Evolutionary conservation across 2,329 filamentous ascomycete species (phyloP).

Genomic region (Fusarium sterilihyphosum): DNA sequence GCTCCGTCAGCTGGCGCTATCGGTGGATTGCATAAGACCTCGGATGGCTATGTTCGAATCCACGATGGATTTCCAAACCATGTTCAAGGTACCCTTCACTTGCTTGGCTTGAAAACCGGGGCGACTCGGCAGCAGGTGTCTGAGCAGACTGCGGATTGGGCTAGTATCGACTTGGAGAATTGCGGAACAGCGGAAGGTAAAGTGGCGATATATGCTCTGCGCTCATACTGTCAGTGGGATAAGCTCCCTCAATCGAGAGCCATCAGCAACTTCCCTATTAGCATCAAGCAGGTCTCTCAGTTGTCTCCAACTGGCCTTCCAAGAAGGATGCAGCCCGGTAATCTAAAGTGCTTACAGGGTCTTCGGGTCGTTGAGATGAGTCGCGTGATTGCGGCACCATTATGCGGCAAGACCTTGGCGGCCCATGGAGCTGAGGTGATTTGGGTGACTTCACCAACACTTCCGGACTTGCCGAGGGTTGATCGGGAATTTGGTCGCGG

Average conservation of each 20-base stretch:
- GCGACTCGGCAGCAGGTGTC: conserved; percentile 53
- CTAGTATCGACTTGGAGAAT: conserved; percentile 58
- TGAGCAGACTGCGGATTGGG: conserved; percentile 52
- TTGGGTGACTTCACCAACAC: conserved; percentile 71
- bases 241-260: conserved; percentile 56
- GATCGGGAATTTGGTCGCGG: conserved; percentile 74
- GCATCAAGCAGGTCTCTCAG: conserved; percentile 48
- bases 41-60: conserved; percentile 63
- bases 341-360: conserved; percentile 58
- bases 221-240: conserved; percentile 64
- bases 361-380: conserved; percentile 77
- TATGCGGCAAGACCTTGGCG: conserved; percentile 72
- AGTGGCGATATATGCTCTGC: conserved; percentile 59
- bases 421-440: conserved; percentile 78
- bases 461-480: conserved; percentile 73
- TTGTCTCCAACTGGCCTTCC: conserved; percentile 5
- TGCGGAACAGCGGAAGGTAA: conserved; percentile 52
- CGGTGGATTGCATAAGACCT: conserved; percentile 61
- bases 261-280: conserved; percentile 58
- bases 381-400: conserved; percentile 76
- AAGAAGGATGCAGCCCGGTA: background rate
- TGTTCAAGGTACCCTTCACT: conserved; percentile 51
- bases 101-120: conserved; percentile 52
- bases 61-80: conserved; percentile 66
- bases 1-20: conserved; percentile 53